A percentile compares a stretch with the other conserved stretches of the same genome.
phyloP scores from a whole-genome alignment of 2,329 filamentous ascomycete species.

The Calonectria leucothoes region DNA sequence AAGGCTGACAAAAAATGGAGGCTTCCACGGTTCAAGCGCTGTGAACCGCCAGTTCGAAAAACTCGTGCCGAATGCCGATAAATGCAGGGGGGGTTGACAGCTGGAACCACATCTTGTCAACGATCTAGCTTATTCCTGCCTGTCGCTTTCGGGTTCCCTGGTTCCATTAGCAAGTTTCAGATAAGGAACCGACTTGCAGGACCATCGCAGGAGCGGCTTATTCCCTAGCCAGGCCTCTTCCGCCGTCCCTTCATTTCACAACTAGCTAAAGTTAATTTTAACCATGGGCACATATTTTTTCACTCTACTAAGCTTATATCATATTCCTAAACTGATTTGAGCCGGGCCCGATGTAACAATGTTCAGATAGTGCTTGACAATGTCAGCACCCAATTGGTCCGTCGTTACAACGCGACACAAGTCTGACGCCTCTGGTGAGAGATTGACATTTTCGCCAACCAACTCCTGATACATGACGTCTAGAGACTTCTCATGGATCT shows the following conservation, averaged over 20 bases:
- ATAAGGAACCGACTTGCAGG: not conserved
- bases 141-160: not conserved
- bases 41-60: not conserved
- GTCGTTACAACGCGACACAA: not conserved
- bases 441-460: not conserved
- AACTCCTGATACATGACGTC: not conserved
- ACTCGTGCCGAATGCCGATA: not conserved
- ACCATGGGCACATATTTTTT: not conserved
- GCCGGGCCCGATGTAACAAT: not conserved
- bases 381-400: not conserved
- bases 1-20: not conserved
- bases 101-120: not conserved
- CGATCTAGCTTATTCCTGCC: not conserved
- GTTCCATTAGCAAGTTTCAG: not conserved
- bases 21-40: too few relatives aligned
- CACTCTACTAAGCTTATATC: not conserved
- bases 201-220: not conserved
- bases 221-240: too few relatives aligned
- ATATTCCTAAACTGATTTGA: not conserved
- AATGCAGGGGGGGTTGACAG: not conserved
- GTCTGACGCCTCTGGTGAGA: not conserved
- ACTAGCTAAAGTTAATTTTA: slow-evolving; percentile 1
- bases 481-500: not conserved
- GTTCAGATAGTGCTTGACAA: not conserved
- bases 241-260: not conserved